A percentile compares a stretch with the other conserved stretches of the same genome.
These are phyloP conservation scores for Daldinia sp. DNA, from an alignment of 2,329 filamentous ascomycete species.

Conservation along the genomic window DNA sequence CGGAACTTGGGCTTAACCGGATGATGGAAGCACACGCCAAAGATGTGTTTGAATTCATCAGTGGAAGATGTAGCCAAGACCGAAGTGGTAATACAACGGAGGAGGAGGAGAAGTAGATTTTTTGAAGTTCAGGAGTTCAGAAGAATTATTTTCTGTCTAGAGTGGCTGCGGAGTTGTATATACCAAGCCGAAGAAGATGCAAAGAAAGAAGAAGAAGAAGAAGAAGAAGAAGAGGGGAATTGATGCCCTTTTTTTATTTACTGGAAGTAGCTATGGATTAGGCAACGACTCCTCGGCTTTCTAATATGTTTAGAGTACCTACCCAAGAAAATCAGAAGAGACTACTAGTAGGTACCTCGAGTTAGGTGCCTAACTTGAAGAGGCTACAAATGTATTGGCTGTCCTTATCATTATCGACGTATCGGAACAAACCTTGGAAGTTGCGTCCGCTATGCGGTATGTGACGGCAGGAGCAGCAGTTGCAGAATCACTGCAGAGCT, in stretches of 20 bases:
- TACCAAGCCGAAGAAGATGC: neutral
- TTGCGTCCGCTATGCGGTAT: neutral
- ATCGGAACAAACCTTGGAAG: neutral
- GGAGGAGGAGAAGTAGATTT: conserved; percentile 57
- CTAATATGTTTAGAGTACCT: too few species aligned
- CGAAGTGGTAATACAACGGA: conserved; percentile 58
- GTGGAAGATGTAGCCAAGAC: conserved; percentile 48
- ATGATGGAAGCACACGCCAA: conserved; percentile 65
- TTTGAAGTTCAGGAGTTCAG: neutral
- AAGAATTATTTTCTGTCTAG: neutral
- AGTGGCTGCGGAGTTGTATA: neutral
- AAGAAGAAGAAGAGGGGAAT: neutral
- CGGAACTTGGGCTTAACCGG: conserved; percentile 56
- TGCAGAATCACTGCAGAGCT: neutral
- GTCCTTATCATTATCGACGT: neutral
- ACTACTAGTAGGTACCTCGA: too few species aligned
- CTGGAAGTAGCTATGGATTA: neutral
- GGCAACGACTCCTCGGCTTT: neutral
- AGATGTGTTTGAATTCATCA: conserved; percentile 63
- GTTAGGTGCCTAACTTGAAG: too few species aligned
- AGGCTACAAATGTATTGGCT: neutral
- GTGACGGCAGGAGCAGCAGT: neutral
- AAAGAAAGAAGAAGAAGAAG: neutral
- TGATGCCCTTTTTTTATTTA: neutral
- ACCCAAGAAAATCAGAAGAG: neutral